Evolutionary conservation across 2,329 filamentous ascomycete species (phyloP).

Genomic region (Cladosporium sp.): DNA sequence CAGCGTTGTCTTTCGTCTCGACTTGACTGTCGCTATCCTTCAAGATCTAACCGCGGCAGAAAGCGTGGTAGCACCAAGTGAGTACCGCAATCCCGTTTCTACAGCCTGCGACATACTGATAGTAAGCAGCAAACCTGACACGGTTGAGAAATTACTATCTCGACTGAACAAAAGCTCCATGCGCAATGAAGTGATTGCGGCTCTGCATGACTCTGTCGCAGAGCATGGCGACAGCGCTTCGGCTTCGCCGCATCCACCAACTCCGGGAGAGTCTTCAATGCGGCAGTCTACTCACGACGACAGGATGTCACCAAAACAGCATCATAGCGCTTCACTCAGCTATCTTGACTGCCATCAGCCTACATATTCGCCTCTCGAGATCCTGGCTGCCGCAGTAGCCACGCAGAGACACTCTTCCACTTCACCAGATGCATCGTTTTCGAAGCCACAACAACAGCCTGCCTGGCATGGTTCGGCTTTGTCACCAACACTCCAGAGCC

Average conservation of each 20-base stretch:
- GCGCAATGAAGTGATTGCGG: conserved; percentile 6
- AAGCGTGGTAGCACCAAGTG: conserved; percentile 11
- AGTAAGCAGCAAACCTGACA: conserved; percentile 4
- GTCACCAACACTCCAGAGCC: background rate
- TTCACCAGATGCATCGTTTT: background rate
- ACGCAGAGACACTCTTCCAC: background rate
- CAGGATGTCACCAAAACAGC: background rate
- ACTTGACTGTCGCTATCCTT: background rate
- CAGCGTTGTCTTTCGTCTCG: background rate
- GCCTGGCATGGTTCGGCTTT: background rate
- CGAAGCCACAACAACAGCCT: background rate
- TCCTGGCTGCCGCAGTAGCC: conserved; percentile 7
- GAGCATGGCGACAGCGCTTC: background rate
- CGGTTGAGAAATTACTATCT: conserved; percentile 1
- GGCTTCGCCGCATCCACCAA: background rate
- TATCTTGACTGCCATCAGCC: conserved; percentile 11
- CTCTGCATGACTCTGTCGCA: background rate
- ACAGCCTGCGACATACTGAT: background rate
- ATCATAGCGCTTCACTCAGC: background rate
- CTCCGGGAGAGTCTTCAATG: background rate
- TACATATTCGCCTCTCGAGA: conserved; percentile 5
- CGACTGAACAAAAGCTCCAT: conserved; percentile 1
- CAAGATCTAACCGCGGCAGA: conserved; percentile 7
- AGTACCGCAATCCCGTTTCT: background rate
- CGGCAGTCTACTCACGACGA: background rate